Evolutionary conservation across 306 rosid genomes (phyloP).

Genomic region (Benincasa hispida): DNA sequence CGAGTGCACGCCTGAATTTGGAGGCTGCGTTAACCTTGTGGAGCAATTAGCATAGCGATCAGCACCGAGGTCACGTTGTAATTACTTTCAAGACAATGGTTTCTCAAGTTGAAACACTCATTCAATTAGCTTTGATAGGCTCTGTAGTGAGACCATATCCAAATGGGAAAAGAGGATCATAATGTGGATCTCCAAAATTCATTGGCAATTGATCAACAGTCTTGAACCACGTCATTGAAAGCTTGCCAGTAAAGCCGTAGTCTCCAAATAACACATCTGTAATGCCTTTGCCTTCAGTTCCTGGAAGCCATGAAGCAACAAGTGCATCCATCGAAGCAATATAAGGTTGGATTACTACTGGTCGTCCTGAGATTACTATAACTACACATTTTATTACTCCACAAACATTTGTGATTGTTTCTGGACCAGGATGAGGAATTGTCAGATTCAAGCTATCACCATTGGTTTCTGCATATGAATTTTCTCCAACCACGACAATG

Average conservation of each 20-base stretch:
- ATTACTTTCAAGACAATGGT: too few relatives aligned
- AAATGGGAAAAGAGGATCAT: constrained; percentile 29
- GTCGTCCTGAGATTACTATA: constrained; percentile 21
- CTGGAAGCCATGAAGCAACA: constrained; percentile 37
- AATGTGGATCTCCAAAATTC: constrained; percentile 25
- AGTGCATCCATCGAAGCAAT: constrained; percentile 16
- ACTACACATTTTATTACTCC: constrained; percentile 27
- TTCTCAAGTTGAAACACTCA: too few relatives aligned
- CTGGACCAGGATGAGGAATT: constrained; percentile 11
- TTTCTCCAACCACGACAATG: constrained; percentile 30
- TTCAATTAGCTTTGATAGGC: not conserved
- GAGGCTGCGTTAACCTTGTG: too few relatives aligned
- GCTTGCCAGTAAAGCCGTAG: constrained; percentile 24
- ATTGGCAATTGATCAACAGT: too few relatives aligned
- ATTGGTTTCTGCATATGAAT: constrained; percentile 23
- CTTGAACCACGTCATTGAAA: constrained; percentile 28
- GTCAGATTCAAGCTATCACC: constrained; percentile 28
- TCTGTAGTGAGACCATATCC: constrained; percentile 27
- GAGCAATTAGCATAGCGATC: too few relatives aligned
- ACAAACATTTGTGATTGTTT: constrained; percentile 23
- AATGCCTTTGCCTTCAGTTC: constrained; percentile 29
- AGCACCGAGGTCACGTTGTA: too few relatives aligned
- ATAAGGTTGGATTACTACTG: constrained; percentile 22
- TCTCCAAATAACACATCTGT: constrained; percentile 29
- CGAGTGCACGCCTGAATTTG: too few relatives aligned